A percentile compares a stretch with the other conserved stretches of the same genome.
These are phyloP conservation scores for Debaryomyces sp. DNA, from an alignment of 1,139 yeast genomes.

Conservation along the genomic window DNA sequence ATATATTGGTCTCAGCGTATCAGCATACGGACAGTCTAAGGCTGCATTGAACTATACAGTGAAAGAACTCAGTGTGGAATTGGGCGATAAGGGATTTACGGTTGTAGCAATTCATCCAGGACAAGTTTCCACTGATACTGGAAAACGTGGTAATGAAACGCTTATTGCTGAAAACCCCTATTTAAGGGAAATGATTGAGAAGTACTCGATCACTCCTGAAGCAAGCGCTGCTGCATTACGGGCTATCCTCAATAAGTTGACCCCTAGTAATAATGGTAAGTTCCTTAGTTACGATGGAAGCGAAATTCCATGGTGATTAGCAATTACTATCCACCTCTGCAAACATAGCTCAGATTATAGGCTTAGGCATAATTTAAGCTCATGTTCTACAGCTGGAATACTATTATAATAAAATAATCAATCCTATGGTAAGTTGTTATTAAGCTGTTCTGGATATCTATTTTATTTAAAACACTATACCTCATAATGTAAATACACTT, in stretches of 20 bases:
- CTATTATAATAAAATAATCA: too few species aligned
- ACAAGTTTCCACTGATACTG: constrained; percentile 28
- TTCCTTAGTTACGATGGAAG: constrained; percentile 15
- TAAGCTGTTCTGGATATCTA: too few species aligned
- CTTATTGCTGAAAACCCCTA: not conserved
- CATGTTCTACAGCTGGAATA: too few species aligned
- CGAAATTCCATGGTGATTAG: constrained; percentile 10
- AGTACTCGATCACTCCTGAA: constrained; percentile 10
- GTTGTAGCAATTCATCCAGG: constrained; percentile 37
- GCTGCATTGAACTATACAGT: constrained; percentile 30
- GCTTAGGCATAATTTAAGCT: too few species aligned
- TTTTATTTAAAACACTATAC: not conserved
- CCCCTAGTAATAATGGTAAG: constrained; percentile 11
- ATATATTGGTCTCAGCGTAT: constrained; percentile 14
- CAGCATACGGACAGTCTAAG: constrained; percentile 32
- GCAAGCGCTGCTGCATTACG: constrained; percentile 9
- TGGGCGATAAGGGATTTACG: constrained; percentile 23
- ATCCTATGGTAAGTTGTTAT: too few species aligned
- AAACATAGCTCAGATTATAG: too few species aligned
- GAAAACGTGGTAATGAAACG: constrained; percentile 8
- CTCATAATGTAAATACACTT: too few species aligned
- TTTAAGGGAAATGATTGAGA: constrained; percentile 1
- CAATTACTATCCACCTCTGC: too few species aligned
- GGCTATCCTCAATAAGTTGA: constrained; percentile 9
- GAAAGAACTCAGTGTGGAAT: constrained; percentile 22